Percentiles rank a stretch among this genome's conserved stretches.
phyloP scores from a whole-genome alignment of 2,329 filamentous ascomycete species.

The Fusarium vanettenii region DNA sequence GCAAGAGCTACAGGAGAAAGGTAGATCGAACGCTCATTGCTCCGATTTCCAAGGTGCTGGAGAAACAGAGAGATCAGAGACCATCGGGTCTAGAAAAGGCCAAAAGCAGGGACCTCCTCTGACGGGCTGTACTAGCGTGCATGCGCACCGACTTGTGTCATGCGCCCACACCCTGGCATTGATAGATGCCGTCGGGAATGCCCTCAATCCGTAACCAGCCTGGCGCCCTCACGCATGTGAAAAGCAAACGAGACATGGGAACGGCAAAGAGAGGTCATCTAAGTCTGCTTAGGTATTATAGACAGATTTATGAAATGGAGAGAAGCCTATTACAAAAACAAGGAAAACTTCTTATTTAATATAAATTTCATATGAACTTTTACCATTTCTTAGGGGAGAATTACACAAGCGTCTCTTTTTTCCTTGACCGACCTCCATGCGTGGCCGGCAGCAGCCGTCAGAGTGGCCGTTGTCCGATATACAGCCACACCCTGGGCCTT shows the following conservation, averaged over 20 bases:
- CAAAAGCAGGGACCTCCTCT: slow-evolving; percentile 42
- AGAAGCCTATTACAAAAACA: too few species aligned
- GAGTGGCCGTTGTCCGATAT: not conserved
- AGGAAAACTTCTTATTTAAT: too few species aligned
- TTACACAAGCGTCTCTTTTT: too few species aligned
- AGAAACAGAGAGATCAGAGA: slow-evolving; percentile 44
- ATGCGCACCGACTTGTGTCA: not conserved
- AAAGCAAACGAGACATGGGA: too few species aligned
- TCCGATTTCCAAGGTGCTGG: slow-evolving; percentile 47
- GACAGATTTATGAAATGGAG: too few species aligned
- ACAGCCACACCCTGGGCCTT: not conserved
- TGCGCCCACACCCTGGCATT: not conserved
- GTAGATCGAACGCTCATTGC: slow-evolving; percentile 49
- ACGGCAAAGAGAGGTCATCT: too few species aligned
- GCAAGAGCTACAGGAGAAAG: slow-evolving; percentile 34
- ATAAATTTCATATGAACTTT: too few species aligned
- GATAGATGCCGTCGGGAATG: not conserved
- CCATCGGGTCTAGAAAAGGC: slow-evolving; percentile 39
- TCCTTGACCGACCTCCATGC: too few species aligned
- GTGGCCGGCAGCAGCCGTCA: not conserved
- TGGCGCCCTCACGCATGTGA: not conserved
- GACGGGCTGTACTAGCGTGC: slow-evolving; percentile 29
- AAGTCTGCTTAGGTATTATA: too few species aligned
- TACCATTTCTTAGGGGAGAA: too few species aligned
- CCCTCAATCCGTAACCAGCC: not conserved